These are phyloP conservation scores for Metschnikowia kofuensis DNA, from an alignment of 805 yeast genomes.

Conservation along the genomic window DNA sequence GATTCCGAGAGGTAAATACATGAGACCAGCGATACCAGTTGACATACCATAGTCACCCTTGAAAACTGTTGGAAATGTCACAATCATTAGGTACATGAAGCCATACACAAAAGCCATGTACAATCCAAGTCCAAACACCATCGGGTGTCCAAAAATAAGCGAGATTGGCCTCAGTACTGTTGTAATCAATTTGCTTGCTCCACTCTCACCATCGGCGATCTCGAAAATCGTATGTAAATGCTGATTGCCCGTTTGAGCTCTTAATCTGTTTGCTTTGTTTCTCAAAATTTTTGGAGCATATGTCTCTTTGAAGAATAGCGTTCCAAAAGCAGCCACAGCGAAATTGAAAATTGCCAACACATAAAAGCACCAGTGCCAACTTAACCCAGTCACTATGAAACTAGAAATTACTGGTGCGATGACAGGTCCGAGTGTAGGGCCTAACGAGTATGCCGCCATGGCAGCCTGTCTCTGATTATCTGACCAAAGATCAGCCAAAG, in stretches of 20 bases:
- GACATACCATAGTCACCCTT: slow-evolving; percentile 43
- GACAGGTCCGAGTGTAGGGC: slow-evolving; percentile 70
- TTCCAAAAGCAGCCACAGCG: slow-evolving; percentile 37
- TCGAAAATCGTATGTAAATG: slow-evolving; percentile 61
- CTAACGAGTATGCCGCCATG: slow-evolving; percentile 55
- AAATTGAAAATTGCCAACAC: slow-evolving; percentile 59
- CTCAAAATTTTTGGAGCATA: slow-evolving; percentile 54
- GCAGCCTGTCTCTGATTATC: slow-evolving; percentile 52
- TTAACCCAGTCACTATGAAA: slow-evolving; percentile 46
- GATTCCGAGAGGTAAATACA: slow-evolving; percentile 55
- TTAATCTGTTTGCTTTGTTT: slow-evolving; percentile 44
- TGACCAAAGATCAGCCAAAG: slow-evolving; percentile 58
- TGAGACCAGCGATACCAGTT: slow-evolving; percentile 51
- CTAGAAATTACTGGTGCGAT: slow-evolving; percentile 61
- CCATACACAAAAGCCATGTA: slow-evolving; percentile 68
- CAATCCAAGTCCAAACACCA: slow-evolving; percentile 59
- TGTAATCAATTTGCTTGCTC: slow-evolving; percentile 36
- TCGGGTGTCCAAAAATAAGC: slow-evolving; percentile 55
- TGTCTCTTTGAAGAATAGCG: slow-evolving; percentile 55
- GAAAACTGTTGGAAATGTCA: slow-evolving; percentile 57
- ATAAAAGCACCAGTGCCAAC: slow-evolving; percentile 72
- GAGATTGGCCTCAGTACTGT: slow-evolving; percentile 56
- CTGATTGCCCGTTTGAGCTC: slow-evolving; percentile 53
- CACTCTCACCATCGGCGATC: slow-evolving; percentile 48
- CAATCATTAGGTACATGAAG: slow-evolving; percentile 60